A percentile compares a stretch with the other conserved stretches of the same genome.
Conservation (phyloP, 495 filamentous ascomycete species). For the Xylaria bambusicola region DNA sequence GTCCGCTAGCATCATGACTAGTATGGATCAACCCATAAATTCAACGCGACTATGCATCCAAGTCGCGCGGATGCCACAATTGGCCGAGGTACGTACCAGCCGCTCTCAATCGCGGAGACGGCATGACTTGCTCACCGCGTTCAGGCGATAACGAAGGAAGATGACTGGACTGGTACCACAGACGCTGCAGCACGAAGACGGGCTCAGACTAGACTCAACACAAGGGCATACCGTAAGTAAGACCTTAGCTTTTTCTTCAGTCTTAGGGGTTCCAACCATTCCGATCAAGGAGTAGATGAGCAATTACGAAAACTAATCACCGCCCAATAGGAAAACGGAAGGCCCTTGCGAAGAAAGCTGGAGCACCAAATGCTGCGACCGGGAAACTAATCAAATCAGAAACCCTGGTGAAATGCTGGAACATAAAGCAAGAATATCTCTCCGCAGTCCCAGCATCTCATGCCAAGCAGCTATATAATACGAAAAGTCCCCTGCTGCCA, state of each 20-base stretch:
- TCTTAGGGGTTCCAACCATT: conserved; percentile 21
- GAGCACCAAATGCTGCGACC: conserved; percentile 26
- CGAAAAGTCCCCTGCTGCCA: conserved; percentile 35
- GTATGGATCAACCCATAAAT: conserved; percentile 32
- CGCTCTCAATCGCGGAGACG: conserved; percentile 23
- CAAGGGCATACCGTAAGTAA: conserved; percentile 45
- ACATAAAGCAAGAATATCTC: conserved; percentile 37
- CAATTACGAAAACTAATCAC: conserved; percentile 29
- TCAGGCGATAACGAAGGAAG: conserved; percentile 39
- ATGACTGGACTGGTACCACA: conserved; percentile 47
- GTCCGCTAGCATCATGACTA: conserved; percentile 35
- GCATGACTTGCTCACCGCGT: conserved; percentile 28
- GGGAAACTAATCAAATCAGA: conserved; percentile 34
- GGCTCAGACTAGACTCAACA: conserved; percentile 45
- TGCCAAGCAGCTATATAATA: conserved; percentile 43
- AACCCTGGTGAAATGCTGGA: conserved; percentile 43
- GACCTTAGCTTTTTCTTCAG: conserved; percentile 25
- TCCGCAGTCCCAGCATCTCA: conserved; percentile 35
- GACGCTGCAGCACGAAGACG: conserved; percentile 38
- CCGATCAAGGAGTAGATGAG: conserved; percentile 16
- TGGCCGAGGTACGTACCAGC: conserved; percentile 40
- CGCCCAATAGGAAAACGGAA: conserved; percentile 40
- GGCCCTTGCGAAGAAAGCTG: conserved; percentile 35
- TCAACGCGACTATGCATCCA: conserved; percentile 35
- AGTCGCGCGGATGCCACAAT: conserved; percentile 42